Conservation (phyloP, 176 grass and related monocot species). For the Eleusine indica region DNA sequence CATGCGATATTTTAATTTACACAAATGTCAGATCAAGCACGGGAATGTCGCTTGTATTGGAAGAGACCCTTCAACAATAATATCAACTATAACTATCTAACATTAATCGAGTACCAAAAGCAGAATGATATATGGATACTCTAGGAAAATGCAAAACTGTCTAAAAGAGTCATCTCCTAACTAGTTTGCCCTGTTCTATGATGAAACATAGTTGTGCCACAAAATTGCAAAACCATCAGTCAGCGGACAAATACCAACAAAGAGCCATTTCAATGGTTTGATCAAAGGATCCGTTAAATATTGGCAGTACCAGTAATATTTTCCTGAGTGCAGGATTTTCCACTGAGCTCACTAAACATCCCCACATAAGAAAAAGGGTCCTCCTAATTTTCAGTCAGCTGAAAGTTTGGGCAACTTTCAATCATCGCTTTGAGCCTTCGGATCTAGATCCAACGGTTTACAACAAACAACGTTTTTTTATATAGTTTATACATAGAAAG, state of each 20-base stretch:
- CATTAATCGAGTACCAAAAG: constrained; percentile 7
- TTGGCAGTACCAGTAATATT: background rate
- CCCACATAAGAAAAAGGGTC: background rate
- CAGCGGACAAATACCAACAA: background rate
- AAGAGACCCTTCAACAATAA: constrained; percentile 11
- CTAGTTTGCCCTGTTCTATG: constrained; percentile 1
- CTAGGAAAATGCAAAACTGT: constrained; percentile 15
- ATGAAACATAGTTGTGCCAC: constrained; percentile 13
- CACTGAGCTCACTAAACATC: background rate
- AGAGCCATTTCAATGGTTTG: background rate
- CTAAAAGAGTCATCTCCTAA: background rate
- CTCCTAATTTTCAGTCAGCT: no score
- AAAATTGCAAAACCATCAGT: constrained; percentile 13
- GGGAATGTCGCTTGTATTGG: background rate
- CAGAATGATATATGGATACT: background rate
- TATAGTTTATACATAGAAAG: no score
- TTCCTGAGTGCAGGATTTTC: background rate
- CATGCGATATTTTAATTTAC: constrained; percentile 4
- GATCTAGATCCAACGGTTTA: no score
- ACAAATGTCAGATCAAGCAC: constrained; percentile 19
- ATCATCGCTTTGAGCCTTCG: no score
- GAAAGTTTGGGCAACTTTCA: no score
- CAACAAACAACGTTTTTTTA: no score
- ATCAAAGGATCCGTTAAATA: constrained; percentile 28
- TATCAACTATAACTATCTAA: constrained; percentile 11